These are phyloP conservation scores for Lagenidium giganteum DNA, from an alignment of 352 stramenopile genomes.

Conservation along the genomic window DNA sequence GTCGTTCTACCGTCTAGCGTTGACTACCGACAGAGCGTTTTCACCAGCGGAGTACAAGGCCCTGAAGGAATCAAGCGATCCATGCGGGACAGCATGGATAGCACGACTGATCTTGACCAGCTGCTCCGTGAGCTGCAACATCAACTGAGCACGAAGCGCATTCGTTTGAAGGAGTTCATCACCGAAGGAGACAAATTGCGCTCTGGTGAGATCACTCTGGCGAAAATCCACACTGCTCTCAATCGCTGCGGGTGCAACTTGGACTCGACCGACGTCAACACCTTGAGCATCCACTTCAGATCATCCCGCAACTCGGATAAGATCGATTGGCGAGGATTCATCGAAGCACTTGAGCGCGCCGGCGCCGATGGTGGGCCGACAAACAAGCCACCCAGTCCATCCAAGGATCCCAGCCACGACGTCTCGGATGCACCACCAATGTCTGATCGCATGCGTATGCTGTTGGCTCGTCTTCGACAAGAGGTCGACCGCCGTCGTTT, in stretches of 20 bases:
- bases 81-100: constrained; percentile 19
- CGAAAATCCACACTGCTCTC: constrained; percentile 83
- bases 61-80: constrained; percentile 27
- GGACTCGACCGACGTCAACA: constrained; percentile 54
- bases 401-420: background rate
- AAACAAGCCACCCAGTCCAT: too few relatives aligned
- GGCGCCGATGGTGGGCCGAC: background rate
- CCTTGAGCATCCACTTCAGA: constrained; percentile 55
- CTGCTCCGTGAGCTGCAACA: constrained; percentile 56
- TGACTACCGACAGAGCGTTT: constrained; percentile 54
- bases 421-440: background rate
- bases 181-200: constrained; percentile 75
- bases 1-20: constrained; percentile 46
- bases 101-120: constrained; percentile 25
- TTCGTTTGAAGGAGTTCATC: constrained; percentile 83
- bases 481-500: constrained; percentile 62
- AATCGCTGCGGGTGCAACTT: constrained; percentile 75
- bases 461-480: constrained; percentile 39
- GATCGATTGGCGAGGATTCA: constrained; percentile 75
- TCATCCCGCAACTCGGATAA: constrained; percentile 61
- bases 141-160: constrained; percentile 55
- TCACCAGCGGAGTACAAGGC: constrained; percentile 23
- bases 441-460: constrained; percentile 22
- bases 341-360: constrained; percentile 40
- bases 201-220: constrained; percentile 72